Conservation (phyloP, 1,284 basidiomycete genomes). For the Apiotrichum gamsii region DNA sequence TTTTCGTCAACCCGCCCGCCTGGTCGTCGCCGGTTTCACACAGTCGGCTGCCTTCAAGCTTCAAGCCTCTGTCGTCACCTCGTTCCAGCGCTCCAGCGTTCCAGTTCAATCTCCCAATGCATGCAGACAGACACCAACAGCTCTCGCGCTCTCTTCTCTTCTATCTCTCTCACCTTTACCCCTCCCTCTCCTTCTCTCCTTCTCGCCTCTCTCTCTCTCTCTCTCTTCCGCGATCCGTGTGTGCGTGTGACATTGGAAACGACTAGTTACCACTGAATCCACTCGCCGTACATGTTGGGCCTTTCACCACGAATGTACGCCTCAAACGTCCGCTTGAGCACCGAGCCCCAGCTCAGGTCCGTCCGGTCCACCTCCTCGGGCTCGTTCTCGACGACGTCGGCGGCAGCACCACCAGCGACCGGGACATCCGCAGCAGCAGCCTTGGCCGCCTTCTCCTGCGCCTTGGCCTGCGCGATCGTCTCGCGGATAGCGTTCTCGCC, state of each 20-base stretch:
- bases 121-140: too few species aligned
- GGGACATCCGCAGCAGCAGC: constrained; percentile 12
- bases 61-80: too few species aligned
- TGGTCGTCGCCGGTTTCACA: too few species aligned
- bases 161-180: too few species aligned
- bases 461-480: not conserved
- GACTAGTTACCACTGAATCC: constrained; percentile 51
- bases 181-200: too few species aligned
- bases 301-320: constrained; percentile 75
- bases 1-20: too few species aligned
- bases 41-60: too few species aligned
- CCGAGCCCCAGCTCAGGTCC: constrained; percentile 82
- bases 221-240: not conserved
- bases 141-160: too few species aligned
- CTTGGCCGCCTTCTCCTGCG: not conserved
- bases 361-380: too few species aligned
- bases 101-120: too few species aligned
- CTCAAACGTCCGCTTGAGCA: constrained; percentile 87
- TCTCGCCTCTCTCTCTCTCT: not conserved
- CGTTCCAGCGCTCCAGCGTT: too few species aligned
- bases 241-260: too few species aligned
- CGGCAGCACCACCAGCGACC: not conserved
- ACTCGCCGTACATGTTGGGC: constrained; percentile 90
- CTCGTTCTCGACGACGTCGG: constrained; percentile 51
- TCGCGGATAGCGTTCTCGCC: constrained; percentile 57